Conservation (phyloP, 257 asterid genomes). For the Solanum etuberosum region DNA sequence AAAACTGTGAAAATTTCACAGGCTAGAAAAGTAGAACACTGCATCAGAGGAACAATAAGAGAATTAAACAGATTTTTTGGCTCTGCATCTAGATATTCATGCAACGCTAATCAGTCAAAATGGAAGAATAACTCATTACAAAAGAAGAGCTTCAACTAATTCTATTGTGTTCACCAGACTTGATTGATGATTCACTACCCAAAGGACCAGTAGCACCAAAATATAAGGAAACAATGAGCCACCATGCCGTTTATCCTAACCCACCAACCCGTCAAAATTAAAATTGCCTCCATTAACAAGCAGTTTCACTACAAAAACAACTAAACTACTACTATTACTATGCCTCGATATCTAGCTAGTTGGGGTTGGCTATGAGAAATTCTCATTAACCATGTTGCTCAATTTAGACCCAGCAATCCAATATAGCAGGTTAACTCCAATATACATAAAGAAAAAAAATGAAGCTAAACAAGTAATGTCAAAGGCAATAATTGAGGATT, state of each 20-base stretch:
- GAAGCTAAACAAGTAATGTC: background rate
- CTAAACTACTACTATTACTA: background rate
- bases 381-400: background rate
- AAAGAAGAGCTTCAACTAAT: background rate
- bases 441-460: background rate
- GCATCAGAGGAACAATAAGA: background rate
- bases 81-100: background rate
- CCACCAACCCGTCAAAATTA: background rate
- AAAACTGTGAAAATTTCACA: background rate
- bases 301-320: background rate
- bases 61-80: background rate
- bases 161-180: background rate
- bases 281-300: background rate
- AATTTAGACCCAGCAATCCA: background rate
- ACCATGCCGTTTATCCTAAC: background rate
- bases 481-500: background rate
- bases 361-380: background rate
- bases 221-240: background rate
- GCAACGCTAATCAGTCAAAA: background rate
- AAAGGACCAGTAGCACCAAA: background rate
- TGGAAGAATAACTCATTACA: background rate
- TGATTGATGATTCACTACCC: background rate
- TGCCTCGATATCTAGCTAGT: background rate
- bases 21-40: background rate
- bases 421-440: background rate